Conservation (phyloP, 306 rosid species). For the Sindora glabra region DNA sequence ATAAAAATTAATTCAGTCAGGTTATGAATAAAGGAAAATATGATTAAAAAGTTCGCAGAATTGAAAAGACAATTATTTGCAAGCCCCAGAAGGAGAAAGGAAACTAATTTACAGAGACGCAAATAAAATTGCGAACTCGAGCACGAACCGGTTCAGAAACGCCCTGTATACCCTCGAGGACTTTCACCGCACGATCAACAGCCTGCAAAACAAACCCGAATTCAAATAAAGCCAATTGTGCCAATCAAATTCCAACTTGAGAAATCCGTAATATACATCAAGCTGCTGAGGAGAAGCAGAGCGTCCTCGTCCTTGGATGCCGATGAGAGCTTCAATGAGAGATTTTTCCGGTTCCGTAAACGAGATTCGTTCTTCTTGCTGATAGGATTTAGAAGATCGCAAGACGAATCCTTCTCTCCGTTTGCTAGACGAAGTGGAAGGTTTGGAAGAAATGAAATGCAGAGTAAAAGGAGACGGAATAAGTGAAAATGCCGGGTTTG, state of each 20-base stretch:
- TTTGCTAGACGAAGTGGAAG: neutral
- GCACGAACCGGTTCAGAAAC: conserved; percentile 72
- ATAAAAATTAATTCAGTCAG: neutral
- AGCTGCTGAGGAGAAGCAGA: conserved; percentile 79
- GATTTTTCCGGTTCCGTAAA: conserved; percentile 53
- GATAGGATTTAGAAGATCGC: conserved; percentile 26
- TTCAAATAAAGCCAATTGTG: neutral
- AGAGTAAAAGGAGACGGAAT: neutral
- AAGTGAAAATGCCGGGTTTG: neutral
- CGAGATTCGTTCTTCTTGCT: conserved; percentile 29
- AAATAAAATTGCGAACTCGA: neutral
- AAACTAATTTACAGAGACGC: neutral
- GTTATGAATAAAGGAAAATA: neutral
- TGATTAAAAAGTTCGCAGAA: neutral
- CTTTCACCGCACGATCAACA: conserved; percentile 62
- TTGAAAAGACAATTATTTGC: neutral
- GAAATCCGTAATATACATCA: conserved; percentile 18
- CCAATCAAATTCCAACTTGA: neutral
- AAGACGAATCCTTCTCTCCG: conserved; percentile 10
- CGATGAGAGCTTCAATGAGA: conserved; percentile 70
- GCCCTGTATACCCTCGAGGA: conserved; percentile 56
- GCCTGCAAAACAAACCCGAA: conserved; percentile 29
- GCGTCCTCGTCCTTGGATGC: conserved; percentile 92
- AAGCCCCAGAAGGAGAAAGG: neutral
- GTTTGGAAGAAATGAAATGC: conserved; percentile 10